Conservation (phyloP, 805 yeast species). For the Suhomyces pyralidae region DNA sequence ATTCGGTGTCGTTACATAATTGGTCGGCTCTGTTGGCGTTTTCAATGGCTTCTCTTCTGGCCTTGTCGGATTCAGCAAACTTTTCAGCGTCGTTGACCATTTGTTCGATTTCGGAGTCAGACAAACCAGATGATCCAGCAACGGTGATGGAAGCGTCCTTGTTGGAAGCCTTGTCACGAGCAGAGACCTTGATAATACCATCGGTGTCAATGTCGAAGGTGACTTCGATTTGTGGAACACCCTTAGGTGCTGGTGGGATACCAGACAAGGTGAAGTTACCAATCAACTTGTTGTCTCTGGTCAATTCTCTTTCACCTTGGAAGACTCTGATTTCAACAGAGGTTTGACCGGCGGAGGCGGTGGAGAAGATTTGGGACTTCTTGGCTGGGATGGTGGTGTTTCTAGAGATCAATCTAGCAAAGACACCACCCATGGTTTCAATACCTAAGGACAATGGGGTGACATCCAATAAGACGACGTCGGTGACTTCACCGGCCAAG, state of each 20-base stretch:
- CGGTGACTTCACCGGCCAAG: slow-evolving; percentile 90
- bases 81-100: slow-evolving; percentile 91
- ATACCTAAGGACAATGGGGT: slow-evolving; percentile 91
- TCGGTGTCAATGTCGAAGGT: slow-evolving; percentile 96
- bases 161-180: slow-evolving; percentile 89
- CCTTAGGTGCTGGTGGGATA: slow-evolving; percentile 94
- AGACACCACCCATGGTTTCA: slow-evolving; percentile 97
- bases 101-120: slow-evolving; percentile 85
- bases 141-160: slow-evolving; percentile 94
- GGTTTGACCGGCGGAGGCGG: slow-evolving; percentile 32
- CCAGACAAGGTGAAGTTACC: slow-evolving; percentile 96
- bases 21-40: slow-evolving; percentile 81
- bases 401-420: slow-evolving; percentile 86
- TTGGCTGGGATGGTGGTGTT: slow-evolving; percentile 96
- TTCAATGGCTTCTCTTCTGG: slow-evolving; percentile 80
- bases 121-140: slow-evolving; percentile 92
- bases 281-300: slow-evolving; percentile 94
- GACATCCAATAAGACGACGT: slow-evolving; percentile 84
- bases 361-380: slow-evolving; percentile 81
- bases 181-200: slow-evolving; percentile 94
- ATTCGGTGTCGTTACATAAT: slow-evolving; percentile 56
- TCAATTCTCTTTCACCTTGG: slow-evolving; percentile 99
- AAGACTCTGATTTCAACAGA: slow-evolving; percentile 75
- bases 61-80: slow-evolving; percentile 83
- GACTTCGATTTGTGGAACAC: slow-evolving; percentile 92